These are phyloP conservation scores for Debaryomyces sp. DNA, from an alignment of 1,139 yeast species.

Conservation along the genomic window DNA sequence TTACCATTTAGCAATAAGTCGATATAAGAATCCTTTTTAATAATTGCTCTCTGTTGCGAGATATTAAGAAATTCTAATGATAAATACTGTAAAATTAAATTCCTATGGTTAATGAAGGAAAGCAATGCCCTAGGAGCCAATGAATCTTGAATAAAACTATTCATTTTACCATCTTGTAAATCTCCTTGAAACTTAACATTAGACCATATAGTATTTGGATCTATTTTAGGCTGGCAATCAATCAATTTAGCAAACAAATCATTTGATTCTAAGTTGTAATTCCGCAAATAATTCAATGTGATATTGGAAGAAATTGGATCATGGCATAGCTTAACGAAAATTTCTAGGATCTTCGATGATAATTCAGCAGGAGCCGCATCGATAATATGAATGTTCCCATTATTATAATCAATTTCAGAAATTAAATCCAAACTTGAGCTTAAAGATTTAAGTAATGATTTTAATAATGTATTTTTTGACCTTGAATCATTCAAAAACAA, in stretches of 20 bases:
- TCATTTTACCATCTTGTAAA: constrained; percentile 26
- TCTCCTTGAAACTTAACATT: constrained; percentile 47
- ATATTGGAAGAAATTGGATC: constrained; percentile 54
- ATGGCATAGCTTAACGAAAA: constrained; percentile 60
- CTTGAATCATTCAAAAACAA: constrained; percentile 21
- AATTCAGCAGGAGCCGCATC: constrained; percentile 59
- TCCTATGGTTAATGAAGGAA: constrained; percentile 64
- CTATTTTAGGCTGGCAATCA: constrained; percentile 57
- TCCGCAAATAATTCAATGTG: constrained; percentile 56
- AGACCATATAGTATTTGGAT: constrained; percentile 53
- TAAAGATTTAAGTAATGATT: constrained; percentile 53
- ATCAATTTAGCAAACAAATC: constrained; percentile 58
- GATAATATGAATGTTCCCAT: constrained; percentile 41
- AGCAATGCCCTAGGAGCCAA: constrained; percentile 55
- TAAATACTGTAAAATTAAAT: constrained; percentile 62
- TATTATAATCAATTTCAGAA: constrained; percentile 37
- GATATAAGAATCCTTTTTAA: constrained; percentile 58
- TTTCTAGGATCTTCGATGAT: constrained; percentile 59
- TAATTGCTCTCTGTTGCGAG: constrained; percentile 51
- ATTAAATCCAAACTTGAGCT: constrained; percentile 48
- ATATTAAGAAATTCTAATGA: constrained; percentile 73
- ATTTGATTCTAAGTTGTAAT: constrained; percentile 21
- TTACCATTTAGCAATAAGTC: constrained; percentile 53
- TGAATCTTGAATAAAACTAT: constrained; percentile 36
- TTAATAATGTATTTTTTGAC: constrained; percentile 51